Percentiles rank a stretch among this genome's conserved stretches.
Conservation (phyloP, 2,329 filamentous ascomycete genomes). For the Cladosporium sphaerospermum region DNA sequence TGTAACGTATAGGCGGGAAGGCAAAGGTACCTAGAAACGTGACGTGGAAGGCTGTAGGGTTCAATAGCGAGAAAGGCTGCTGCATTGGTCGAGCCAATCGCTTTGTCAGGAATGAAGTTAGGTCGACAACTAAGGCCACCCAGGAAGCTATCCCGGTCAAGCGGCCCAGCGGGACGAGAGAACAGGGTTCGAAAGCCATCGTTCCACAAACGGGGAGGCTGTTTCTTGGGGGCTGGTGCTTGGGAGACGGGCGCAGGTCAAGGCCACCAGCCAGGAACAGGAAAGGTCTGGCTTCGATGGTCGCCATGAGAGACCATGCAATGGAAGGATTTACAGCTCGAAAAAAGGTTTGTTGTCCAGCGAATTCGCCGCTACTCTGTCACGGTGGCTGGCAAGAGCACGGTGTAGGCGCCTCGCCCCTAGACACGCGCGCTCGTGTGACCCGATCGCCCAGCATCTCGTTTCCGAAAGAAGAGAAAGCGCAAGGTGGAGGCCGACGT, state of each 20-base stretch:
- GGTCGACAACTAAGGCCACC: not conserved
- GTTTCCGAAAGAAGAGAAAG: not conserved
- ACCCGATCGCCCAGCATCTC: conserved; percentile 1
- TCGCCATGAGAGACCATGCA: conserved; percentile 3
- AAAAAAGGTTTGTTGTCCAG: not conserved
- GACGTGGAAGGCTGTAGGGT: conserved; percentile 10
- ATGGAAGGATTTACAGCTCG: not conserved
- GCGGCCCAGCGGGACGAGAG: not conserved
- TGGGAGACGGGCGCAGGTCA: not conserved
- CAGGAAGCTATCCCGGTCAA: conserved; percentile 7
- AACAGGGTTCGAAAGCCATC: not conserved
- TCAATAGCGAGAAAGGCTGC: conserved; percentile 8
- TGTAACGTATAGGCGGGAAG: not conserved
- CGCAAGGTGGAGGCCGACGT: not conserved
- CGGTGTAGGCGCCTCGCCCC: not conserved
- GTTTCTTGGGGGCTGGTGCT: not conserved
- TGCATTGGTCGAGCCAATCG: conserved; percentile 1
- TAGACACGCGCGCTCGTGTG: conserved; percentile 2
- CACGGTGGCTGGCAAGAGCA: conserved; percentile 6
- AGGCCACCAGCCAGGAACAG: conserved; percentile 5
- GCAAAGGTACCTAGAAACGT: conserved; percentile 1
- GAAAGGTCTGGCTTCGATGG: not conserved
- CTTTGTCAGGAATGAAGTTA: not conserved
- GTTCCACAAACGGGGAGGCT: not conserved
- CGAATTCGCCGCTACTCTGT: not conserved